These are phyloP conservation scores for Cladosporium oxysporum DNA, from an alignment of 2,329 filamentous ascomycete species.

Conservation along the genomic window DNA sequence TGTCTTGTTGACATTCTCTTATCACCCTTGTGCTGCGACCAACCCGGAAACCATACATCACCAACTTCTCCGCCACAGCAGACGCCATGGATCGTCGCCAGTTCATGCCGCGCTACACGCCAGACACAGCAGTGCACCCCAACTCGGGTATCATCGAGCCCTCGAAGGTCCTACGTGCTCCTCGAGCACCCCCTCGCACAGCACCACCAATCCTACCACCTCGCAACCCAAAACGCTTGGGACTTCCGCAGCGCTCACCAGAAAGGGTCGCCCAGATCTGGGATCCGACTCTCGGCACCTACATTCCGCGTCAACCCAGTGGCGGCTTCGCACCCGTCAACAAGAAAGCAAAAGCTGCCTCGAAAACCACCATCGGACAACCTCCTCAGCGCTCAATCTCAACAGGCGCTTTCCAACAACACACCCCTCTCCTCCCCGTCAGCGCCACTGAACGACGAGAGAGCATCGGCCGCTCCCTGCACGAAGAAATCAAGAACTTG, in stretches of 20 bases:
- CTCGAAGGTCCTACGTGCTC: neutral
- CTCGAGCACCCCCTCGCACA: neutral
- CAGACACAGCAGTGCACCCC: neutral
- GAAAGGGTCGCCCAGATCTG: neutral
- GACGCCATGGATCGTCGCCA: neutral
- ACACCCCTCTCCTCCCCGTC: neutral
- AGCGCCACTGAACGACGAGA: neutral
- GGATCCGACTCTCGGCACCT: neutral
- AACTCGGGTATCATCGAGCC: neutral
- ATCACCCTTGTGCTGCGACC: neutral
- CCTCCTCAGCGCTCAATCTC: neutral
- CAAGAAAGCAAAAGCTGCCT: neutral
- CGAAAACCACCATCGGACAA: neutral
- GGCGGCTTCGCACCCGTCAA: neutral
- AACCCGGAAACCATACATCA: neutral
- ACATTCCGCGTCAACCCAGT: neutral
- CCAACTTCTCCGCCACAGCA: neutral
- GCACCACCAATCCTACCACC: neutral
- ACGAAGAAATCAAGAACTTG: neutral
- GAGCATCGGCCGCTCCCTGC: neutral
- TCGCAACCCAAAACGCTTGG: neutral
- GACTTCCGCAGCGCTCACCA: neutral
- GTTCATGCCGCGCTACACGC: constrained; percentile 3
- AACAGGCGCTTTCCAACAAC: neutral
- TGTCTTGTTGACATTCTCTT: neutral